Evolutionary conservation across 2,329 filamentous ascomycete genomes (phyloP), one percentile per base, ranked within the genome.

Genomic region (Amylocarpus encephaloides): DNA sequence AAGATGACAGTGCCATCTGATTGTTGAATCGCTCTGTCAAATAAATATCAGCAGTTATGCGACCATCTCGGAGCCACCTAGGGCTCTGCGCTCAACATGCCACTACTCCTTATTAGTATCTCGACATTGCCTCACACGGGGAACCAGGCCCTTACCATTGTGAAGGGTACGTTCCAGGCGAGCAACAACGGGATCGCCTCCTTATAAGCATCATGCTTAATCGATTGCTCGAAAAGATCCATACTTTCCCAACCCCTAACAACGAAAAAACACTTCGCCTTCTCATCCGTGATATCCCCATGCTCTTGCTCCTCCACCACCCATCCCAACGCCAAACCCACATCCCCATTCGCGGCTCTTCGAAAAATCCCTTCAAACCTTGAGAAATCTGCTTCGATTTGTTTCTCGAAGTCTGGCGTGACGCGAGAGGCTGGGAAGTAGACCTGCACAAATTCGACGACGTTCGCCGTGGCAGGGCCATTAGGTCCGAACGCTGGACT

Each of bases 171-270:
- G 4, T 32, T n/a, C 42, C 42, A 44, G 1, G 42, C 22, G 4
- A 32, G 10, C 6, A 44, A 11, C 15, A 44, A 16, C 5, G 42
- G 42, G 13, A 44, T 33, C 1, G 52, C 53, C 44, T 52, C 43
- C 30, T 55, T 52, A 48, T 35, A 49, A 2, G 44, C 46, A 46
- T 56, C 49, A 30, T 26, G 40, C 45, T 52, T 43, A 13, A 55
- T 26, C 22, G 49, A 26, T 46, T 55, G 12, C 49, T 56, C 54
- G 16, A 56, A 56, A 35, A 29, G 15, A 30, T 44, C 45, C 52
- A 56, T 52, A 35, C 39, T 55, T 22, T 56, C 48, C 54, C 54
- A 56, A 15, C 54, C 52, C 44, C 45, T 52, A 19, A 43, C 34
- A 47, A 55, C 36, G 11, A 56, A 40, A 38, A 55, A 56, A 34